phyloP scores from a whole-genome alignment of 2,329 filamentous ascomycete genomes.

The Nemania sp. region DNA sequence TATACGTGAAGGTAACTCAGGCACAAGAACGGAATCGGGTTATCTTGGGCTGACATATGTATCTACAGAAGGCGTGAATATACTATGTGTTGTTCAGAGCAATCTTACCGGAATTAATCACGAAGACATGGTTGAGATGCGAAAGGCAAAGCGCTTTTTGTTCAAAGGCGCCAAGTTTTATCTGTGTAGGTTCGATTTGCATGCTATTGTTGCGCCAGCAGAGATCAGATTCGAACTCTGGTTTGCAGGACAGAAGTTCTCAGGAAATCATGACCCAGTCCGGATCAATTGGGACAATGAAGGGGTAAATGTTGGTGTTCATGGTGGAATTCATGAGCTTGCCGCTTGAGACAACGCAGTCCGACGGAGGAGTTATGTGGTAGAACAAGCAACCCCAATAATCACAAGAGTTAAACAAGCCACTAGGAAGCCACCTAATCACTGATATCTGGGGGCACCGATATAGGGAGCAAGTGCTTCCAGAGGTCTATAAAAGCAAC shows the following conservation, averaged over 20 bases:
- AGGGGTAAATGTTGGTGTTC: conserved; percentile 26
- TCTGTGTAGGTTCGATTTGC: conserved; percentile 51
- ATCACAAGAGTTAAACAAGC: too few species aligned
- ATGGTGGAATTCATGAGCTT: background rate
- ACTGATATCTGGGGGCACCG: too few species aligned
- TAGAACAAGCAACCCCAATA: background rate
- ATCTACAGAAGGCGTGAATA: conserved; percentile 41
- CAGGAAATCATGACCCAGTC: conserved; percentile 45
- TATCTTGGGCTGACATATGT: conserved; percentile 14
- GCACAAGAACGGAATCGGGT: background rate
- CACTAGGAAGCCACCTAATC: too few species aligned
- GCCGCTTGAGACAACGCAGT: background rate
- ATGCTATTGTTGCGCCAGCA: conserved; percentile 58
- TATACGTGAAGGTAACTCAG: conserved; percentile 41
- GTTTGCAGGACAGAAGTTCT: conserved; percentile 46
- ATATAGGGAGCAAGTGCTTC: too few species aligned
- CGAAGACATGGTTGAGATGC: conserved; percentile 43
- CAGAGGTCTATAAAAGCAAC: too few species aligned
- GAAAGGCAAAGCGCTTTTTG: conserved; percentile 42
- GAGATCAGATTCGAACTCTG: conserved; percentile 54
- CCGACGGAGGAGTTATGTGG: background rate
- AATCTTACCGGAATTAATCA: conserved; percentile 46
- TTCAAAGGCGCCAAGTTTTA: conserved; percentile 44
- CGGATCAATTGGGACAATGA: conserved; percentile 42
- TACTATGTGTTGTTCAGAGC: conserved; percentile 46